Conservation (phyloP, 257 asterid species). For the Lantana camara region DNA sequence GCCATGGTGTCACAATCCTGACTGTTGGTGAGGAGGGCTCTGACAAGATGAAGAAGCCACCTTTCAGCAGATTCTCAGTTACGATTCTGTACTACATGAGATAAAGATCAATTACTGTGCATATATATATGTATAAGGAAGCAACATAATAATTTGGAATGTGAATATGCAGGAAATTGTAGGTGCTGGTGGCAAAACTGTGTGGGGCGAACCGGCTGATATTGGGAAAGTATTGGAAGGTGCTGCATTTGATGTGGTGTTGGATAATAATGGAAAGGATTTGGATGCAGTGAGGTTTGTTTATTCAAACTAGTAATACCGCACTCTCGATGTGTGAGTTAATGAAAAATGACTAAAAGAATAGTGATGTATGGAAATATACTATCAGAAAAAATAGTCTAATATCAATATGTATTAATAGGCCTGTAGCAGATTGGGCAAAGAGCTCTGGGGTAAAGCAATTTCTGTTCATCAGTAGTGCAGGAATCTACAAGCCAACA, state of each 20-base stretch:
- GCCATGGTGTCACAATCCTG: slow-evolving; percentile 75
- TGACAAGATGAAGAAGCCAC: slow-evolving; percentile 98
- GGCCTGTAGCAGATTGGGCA: slow-evolving; percentile 98
- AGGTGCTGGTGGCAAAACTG: slow-evolving; percentile 80
- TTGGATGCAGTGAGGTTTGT: slow-evolving; percentile 77
- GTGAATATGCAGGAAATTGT: slow-evolving; percentile 70
- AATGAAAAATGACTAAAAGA: too few species aligned
- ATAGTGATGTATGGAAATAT: too few species aligned
- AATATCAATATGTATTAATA: slow-evolving; percentile 29
- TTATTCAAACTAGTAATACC: too few species aligned
- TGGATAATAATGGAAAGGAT: slow-evolving; percentile 98
- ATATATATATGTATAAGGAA: background rate
- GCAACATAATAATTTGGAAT: background rate
- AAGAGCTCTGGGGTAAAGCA: slow-evolving; percentile 78
- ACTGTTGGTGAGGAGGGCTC: slow-evolving; percentile 90
- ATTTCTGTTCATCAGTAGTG: slow-evolving; percentile 88
- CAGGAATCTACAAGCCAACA: slow-evolving; percentile 90
- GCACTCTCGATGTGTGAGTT: too few species aligned
- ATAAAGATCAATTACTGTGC: background rate
- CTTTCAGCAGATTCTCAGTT: slow-evolving; percentile 93
- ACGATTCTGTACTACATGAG: slow-evolving; percentile 8
- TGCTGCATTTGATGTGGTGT: slow-evolving; percentile 71
- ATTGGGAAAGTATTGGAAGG: slow-evolving; percentile 80
- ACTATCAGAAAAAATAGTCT: background rate
- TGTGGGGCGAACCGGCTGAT: slow-evolving; percentile 84